These are phyloP conservation scores for Helicocarpus griseus DNA, from an alignment of 2,329 filamentous ascomycete genomes.

Conservation along the genomic window DNA sequence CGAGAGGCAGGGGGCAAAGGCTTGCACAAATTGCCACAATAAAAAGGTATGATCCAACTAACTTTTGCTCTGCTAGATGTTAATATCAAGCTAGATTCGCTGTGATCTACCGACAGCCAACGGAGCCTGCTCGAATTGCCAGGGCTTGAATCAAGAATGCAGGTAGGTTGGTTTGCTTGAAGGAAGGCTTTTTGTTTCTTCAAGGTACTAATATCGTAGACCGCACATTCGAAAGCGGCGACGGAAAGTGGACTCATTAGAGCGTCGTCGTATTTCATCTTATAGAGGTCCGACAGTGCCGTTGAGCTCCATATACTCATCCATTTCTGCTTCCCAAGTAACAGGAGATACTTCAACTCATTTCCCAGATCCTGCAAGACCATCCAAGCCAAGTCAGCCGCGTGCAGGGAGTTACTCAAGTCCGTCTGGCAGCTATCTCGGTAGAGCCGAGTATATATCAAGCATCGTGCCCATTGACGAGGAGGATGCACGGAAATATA, in stretches of 20 bases:
- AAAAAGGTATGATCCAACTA: slow-evolving; percentile 1
- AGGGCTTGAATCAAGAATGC: slow-evolving; percentile 4
- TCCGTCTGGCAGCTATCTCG: slow-evolving; percentile 9
- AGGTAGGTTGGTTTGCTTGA: not conserved
- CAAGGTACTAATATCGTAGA: not conserved
- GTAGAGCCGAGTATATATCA: slow-evolving; percentile 10
- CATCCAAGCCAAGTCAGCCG: not conserved
- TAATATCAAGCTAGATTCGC: slow-evolving; percentile 2
- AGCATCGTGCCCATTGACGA: slow-evolving; percentile 11
- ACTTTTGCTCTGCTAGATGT: not conserved
- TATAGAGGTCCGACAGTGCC: not conserved
- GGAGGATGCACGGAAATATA: slow-evolving; percentile 11
- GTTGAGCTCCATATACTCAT: not conserved
- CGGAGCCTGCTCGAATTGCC: slow-evolving; percentile 3
- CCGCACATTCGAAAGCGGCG: slow-evolving; percentile 4
- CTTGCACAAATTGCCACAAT: slow-evolving; percentile 4
- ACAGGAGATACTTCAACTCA: not conserved
- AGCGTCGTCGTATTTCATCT: not conserved
- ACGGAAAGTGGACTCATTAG: not conserved
- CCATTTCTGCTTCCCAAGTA: not conserved
- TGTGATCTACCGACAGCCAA: not conserved
- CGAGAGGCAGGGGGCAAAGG: slow-evolving; percentile 3
- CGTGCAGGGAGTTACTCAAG: not conserved
- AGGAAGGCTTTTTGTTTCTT: not conserved
- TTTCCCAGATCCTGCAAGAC: not conserved